Evolutionary conservation across 345 rosid genomes (phyloP).

Genomic region (Brassica nigra): DNA sequence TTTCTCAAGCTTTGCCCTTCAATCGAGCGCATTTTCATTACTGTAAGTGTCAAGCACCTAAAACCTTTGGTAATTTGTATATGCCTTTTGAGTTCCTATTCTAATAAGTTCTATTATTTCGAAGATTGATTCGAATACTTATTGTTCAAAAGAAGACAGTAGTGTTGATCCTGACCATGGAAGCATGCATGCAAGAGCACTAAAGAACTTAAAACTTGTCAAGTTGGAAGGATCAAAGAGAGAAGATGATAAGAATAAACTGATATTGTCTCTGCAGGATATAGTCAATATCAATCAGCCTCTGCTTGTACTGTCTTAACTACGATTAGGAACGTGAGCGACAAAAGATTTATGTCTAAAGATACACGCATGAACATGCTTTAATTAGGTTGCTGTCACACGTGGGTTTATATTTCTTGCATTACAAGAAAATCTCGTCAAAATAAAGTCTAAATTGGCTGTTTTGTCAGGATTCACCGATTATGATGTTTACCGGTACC

Average conservation of each 20-base stretch:
- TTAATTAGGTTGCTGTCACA: slow-evolving; percentile 4
- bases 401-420: slow-evolving; percentile 25
- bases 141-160: slow-evolving; percentile 24
- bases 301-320: slow-evolving; percentile 1
- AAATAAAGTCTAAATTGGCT: not conserved
- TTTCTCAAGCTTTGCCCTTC: slow-evolving; percentile 63
- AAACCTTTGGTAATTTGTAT: not conserved
- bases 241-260: slow-evolving; percentile 32
- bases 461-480: not conserved
- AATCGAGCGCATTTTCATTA: slow-evolving; percentile 52
- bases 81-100: not conserved
- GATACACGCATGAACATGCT: slow-evolving; percentile 26
- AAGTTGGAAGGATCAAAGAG: slow-evolving; percentile 51
- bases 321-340: not conserved
- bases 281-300: slow-evolving; percentile 22
- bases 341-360: slow-evolving; percentile 4
- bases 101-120: slow-evolving; percentile 8
- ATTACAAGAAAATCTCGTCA: slow-evolving; percentile 22
- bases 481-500: slow-evolving; percentile 5
- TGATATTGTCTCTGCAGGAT: slow-evolving; percentile 41
- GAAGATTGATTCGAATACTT: slow-evolving; percentile 49
- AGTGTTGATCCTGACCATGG: slow-evolving; percentile 16
- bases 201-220: slow-evolving; percentile 43
- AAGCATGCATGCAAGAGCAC: slow-evolving; percentile 34
- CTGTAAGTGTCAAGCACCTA: slow-evolving; percentile 45